These are phyloP conservation scores for Leishmania arabica DNA, from an alignment of 208 protist genomes.

Conservation along the genomic window DNA sequence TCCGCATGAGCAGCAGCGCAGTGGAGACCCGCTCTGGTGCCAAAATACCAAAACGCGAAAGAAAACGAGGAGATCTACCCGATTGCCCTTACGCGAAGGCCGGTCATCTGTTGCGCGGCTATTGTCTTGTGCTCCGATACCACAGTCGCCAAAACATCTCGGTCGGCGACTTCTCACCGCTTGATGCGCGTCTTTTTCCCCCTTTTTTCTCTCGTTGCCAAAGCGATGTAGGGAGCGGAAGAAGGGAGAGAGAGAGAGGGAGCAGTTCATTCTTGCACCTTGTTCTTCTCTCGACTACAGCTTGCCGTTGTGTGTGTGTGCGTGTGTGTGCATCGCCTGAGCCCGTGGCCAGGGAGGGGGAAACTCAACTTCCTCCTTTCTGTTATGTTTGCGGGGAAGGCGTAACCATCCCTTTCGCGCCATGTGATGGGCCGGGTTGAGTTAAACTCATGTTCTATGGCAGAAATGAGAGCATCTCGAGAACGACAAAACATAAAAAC, in stretches of 20 bases:
- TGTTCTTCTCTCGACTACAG: too few relatives aligned
- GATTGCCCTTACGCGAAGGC: background rate
- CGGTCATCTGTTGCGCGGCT: background rate
- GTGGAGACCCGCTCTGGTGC: background rate
- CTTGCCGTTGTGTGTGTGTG: background rate
- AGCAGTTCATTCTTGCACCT: too few relatives aligned
- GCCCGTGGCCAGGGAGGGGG: background rate
- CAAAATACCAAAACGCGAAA: background rate
- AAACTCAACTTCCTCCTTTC: background rate
- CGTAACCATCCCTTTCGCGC: background rate
- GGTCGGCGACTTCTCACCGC: background rate
- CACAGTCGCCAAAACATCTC: background rate
- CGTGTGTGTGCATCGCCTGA: background rate
- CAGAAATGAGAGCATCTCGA: background rate
- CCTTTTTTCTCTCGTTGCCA: background rate
- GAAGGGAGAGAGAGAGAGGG: too few relatives aligned
- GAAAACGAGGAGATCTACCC: background rate
- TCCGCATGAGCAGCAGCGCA: background rate
- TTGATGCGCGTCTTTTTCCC: background rate
- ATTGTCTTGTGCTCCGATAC: background rate
- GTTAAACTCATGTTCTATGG: background rate
- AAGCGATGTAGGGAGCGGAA: too few relatives aligned
- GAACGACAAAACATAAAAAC: background rate
- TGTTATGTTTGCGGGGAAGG: background rate
- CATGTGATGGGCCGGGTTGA: background rate